Evolutionary conservation across 2,329 filamentous ascomycete genomes (phyloP).

Genomic region (Nigrospora oryzae): DNA sequence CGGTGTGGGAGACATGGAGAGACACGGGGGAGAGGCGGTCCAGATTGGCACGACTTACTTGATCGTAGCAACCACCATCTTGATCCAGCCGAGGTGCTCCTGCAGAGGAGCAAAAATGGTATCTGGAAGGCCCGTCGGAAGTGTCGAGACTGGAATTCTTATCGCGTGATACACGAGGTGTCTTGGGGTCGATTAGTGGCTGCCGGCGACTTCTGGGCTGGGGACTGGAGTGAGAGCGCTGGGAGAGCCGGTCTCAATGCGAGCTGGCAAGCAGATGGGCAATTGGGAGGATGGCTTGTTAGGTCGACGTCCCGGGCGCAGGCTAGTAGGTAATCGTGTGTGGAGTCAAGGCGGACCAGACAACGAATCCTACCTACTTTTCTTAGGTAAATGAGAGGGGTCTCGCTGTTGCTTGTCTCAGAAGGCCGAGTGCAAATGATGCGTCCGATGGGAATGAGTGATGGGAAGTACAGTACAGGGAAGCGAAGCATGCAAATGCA

Average conservation of each 20-base stretch:
- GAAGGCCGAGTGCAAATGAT: too few relatives aligned
- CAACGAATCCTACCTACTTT: too few relatives aligned
- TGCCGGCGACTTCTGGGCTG: slow-evolving; percentile 2
- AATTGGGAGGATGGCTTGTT: too few relatives aligned
- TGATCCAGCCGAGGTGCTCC: slow-evolving; percentile 28
- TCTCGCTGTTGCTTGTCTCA: too few relatives aligned
- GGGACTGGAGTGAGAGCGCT: background rate
- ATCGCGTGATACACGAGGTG: slow-evolving; percentile 2
- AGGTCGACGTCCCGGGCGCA: slow-evolving; percentile 1
- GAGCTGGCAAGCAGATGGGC: too few relatives aligned
- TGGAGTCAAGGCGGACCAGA: too few relatives aligned
- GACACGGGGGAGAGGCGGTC: background rate
- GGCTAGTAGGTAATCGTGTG: background rate
- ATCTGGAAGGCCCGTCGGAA: background rate
- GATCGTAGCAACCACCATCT: slow-evolving; percentile 57
- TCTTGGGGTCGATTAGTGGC: slow-evolving; percentile 1
- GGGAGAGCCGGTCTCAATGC: too few relatives aligned
- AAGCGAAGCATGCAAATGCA: too few relatives aligned
- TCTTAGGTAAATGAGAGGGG: too few relatives aligned
- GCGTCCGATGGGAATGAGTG: too few relatives aligned
- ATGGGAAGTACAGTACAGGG: too few relatives aligned
- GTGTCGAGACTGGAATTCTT: slow-evolving; percentile 6
- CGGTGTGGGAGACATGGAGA: background rate
- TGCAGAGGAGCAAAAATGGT: slow-evolving; percentile 23
- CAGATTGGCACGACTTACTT: slow-evolving; percentile 37